These are phyloP conservation scores for Scutellaria galericulata DNA, from an alignment of 257 asterid species.

Conservation along the genomic window DNA sequence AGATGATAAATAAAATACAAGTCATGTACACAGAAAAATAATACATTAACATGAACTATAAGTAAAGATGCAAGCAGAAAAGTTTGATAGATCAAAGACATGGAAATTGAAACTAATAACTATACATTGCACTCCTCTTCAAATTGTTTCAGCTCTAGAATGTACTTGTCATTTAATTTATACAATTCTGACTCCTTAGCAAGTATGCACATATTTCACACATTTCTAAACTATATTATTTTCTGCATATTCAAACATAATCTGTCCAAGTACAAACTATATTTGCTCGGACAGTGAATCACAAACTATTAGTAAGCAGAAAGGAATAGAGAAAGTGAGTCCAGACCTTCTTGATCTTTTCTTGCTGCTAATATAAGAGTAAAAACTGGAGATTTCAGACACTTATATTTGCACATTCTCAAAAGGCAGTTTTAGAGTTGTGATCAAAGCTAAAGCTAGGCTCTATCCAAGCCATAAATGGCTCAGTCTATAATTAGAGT, in stretches of 20 bases:
- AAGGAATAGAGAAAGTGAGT: not conserved
- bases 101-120: not conserved
- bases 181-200: not conserved
- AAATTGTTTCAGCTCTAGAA: constrained; percentile 1
- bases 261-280: not conserved
- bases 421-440: not conserved
- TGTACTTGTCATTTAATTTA: not conserved
- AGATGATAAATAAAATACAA: constrained; percentile 30
- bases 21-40: constrained; percentile 12
- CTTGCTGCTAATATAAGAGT: constrained; percentile 5
- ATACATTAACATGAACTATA: not conserved
- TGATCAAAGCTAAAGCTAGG: constrained; percentile 2
- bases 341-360: not conserved
- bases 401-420: not conserved
- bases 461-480: constrained; percentile 1
- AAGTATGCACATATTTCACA: not conserved
- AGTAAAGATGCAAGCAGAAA: constrained; percentile 21
- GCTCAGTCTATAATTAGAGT: constrained; percentile 5
- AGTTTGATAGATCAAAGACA: not conserved
- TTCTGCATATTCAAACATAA: not conserved
- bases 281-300: constrained; percentile 22
- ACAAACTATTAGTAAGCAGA: not conserved
- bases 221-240: constrained; percentile 13
- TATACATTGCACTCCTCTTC: not conserved
- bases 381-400: not conserved